Base-by-base conservation (phyloP, 495 filamentous ascomycete genomes). In the Penicillium soppii region DNA sequence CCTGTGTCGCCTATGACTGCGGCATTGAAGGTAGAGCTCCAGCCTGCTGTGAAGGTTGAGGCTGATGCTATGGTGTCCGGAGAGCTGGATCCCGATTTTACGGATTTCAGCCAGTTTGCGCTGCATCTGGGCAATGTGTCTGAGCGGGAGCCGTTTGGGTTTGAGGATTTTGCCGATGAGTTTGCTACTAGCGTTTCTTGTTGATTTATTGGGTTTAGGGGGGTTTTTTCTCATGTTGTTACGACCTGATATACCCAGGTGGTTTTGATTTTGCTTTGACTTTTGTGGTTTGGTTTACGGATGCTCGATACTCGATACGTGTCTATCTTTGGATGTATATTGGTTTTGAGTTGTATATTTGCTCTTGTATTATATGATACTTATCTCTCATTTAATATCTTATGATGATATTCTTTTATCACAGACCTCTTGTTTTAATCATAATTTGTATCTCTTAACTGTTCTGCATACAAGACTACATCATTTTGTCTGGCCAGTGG, bases 101-200 rank as follows among this genome's bases (percentile, higher is more conserved):
- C 66, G 15, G 70, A 73, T 33, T 73, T 73, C 47, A 73, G 68
- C 38, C 66, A 66, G 40, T 74, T 68, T 52, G 68, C 71, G 1
- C 39, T 65, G 27, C 63, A 61, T 9, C 41, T 72, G 38, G 68
- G 64, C n/a, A n/a, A n/a, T n/a, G n/a, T n/a, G 10, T 47, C 44
- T 22, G 56, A 66, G 12, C 56, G 57, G 7, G 70, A 69, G 1
- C 29, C 57, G 2, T 63, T 65, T 39, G 58, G 54, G n/a, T 67
- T 71, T 37, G 70, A 73, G 10, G 70, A 73, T 5, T 59, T 71
- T 13, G 47, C 59, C 2, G 70, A 73, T 32, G 70, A 73, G 9
- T 71, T 54, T 54, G n/a, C n/a, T n/a, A 53, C 61, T 22, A 63
- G 63, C 16, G 63, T 63, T 23, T 57, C 65, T 42, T 73, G 59